Conservation (phyloP, 2,329 filamentous ascomycete species). For the Alternaria rosae region DNA sequence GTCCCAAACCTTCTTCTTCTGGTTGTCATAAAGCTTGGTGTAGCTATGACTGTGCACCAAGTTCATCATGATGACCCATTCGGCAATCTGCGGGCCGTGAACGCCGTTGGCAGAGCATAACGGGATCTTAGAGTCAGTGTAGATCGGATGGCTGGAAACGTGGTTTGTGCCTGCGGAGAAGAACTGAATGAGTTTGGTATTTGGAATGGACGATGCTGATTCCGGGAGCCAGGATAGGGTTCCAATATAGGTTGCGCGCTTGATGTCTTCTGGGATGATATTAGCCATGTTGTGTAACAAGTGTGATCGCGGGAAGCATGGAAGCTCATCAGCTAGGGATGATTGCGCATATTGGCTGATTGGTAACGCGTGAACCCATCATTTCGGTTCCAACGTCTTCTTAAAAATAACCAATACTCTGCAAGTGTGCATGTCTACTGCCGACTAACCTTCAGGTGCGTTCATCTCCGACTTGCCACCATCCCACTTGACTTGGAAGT, state of each 20-base stretch:
- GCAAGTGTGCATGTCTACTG: neutral
- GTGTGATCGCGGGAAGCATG: neutral
- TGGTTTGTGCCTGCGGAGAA: constrained; percentile 66
- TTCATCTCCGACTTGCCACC: constrained; percentile 47
- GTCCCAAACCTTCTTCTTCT: constrained; percentile 65
- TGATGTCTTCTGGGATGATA: constrained; percentile 46
- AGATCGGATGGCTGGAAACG: constrained; percentile 60
- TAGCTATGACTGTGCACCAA: constrained; percentile 65
- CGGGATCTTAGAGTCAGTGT: constrained; percentile 60
- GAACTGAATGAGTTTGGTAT: constrained; percentile 62
- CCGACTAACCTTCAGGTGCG: constrained; percentile 51
- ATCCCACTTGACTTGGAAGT: constrained; percentile 36
- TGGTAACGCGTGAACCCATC: neutral
- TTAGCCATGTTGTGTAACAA: neutral
- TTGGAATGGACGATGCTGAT: constrained; percentile 44
- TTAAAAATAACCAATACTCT: neutral
- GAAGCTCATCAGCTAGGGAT: neutral
- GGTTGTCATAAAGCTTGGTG: constrained; percentile 62
- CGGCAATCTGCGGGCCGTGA: constrained; percentile 70
- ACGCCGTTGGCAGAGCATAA: constrained; percentile 65
- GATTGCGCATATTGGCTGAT: neutral
- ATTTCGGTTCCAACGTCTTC: neutral
- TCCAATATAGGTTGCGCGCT: constrained; percentile 56
- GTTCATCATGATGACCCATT: constrained; percentile 71
- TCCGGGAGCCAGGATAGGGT: constrained; percentile 58